A percentile compares a stretch with the other conserved stretches of the same genome.
These are phyloP conservation scores for Powellomyces hirtus DNA, from an alignment of 192 early-diverging fungal genomes.

Conservation along the genomic window DNA sequence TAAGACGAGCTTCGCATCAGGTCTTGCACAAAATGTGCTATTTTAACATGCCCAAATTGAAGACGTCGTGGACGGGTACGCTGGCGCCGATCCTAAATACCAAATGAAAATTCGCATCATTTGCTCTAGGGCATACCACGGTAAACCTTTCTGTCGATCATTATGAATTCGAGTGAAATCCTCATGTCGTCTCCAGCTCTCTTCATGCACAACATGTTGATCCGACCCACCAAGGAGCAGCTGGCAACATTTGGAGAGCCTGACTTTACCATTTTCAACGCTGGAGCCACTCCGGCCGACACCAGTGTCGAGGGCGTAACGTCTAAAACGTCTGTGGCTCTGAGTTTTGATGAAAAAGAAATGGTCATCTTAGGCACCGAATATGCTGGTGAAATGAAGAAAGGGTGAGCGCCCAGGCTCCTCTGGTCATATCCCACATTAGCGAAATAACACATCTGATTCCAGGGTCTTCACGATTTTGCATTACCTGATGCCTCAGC, in stretches of 20 bases:
- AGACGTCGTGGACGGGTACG: conserved; percentile 87
- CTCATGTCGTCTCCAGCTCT: conserved; percentile 47
- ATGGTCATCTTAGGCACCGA: conserved; percentile 94
- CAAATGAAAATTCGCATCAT: conserved; percentile 89
- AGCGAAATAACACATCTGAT: conserved; percentile 6
- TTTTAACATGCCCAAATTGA: too few relatives aligned
- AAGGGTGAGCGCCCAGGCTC: conserved; percentile 55
- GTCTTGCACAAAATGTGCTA: not conserved
- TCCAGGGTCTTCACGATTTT: conserved; percentile 87
- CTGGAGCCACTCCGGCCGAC: conserved; percentile 79
- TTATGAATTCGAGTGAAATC: not conserved
- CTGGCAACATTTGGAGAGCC: conserved; percentile 83
- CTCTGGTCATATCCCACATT: not conserved
- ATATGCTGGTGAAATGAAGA: conserved; percentile 97
- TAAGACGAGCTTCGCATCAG: not conserved
- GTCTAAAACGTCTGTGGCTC: conserved; percentile 78
- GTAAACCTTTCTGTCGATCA: not conserved
- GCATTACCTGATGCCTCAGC: conserved; percentile 95
- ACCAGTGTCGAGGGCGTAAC: conserved; percentile 78
- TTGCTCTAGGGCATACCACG: conserved; percentile 84
- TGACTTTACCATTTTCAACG: conserved; percentile 92
- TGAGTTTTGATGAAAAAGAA: conserved; percentile 82
- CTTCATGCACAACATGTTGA: conserved; percentile 98
- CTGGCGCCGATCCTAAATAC: conserved; percentile 90
- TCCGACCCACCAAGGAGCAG: conserved; percentile 81